These are phyloP conservation scores for Saccharomycopsis hybrid DNA, from an alignment of 1,139 yeast species.

Conservation along the genomic window DNA sequence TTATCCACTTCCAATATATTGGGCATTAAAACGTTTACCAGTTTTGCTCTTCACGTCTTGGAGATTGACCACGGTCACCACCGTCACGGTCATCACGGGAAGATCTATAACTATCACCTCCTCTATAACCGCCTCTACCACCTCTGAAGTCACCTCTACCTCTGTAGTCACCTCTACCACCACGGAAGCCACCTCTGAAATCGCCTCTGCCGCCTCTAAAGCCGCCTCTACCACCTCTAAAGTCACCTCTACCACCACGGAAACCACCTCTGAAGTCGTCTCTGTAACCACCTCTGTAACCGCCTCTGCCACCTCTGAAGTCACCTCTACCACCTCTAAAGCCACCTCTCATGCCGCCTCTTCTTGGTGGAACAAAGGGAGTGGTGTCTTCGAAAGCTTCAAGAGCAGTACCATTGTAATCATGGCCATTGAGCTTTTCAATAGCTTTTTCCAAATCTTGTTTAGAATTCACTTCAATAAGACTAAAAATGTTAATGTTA, in stretches of 20 bases:
- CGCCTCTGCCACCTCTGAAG: no score
- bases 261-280: no score
- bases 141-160: slow-evolving; percentile 11
- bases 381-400: slow-evolving; percentile 77
- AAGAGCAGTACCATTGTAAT: slow-evolving; percentile 60
- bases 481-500: no score
- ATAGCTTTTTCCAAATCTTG: slow-evolving; percentile 70
- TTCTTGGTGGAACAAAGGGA: slow-evolving; percentile 59
- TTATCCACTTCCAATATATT: no score
- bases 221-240: no score
- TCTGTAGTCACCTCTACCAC: slow-evolving; percentile 27
- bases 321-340: slow-evolving; percentile 37
- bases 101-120: slow-evolving; percentile 30
- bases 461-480: slow-evolving; percentile 68
- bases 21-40: slow-evolving; percentile 22
- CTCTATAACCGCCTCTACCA: slow-evolving; percentile 1
- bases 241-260: no score
- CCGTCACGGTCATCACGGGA: slow-evolving; percentile 31
- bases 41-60: slow-evolving; percentile 24
- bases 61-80: slow-evolving; percentile 27
- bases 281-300: no score
- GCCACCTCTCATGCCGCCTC: slow-evolving; percentile 40
- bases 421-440: slow-evolving; percentile 62
- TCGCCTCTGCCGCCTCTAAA: no score
- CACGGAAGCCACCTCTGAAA: slow-evolving; percentile 27